Conservation (phyloP, 2,329 filamentous ascomycete species). For the Albophoma yamanashiensis region DNA sequence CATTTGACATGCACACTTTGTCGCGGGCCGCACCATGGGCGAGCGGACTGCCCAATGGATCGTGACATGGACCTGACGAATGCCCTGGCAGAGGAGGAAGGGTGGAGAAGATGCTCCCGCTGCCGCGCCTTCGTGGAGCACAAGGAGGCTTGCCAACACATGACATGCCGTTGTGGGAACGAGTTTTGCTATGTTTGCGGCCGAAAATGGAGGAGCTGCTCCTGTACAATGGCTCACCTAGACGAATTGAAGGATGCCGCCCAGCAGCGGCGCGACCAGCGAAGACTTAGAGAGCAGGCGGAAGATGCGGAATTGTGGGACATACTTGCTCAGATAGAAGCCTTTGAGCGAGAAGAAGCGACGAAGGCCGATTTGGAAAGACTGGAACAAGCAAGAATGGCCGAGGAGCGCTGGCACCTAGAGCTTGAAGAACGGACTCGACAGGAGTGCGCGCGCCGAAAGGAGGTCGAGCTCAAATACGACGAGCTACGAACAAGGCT, state of each 20-base stretch:
- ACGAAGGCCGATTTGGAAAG: constrained; percentile 27
- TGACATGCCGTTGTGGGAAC: constrained; percentile 72
- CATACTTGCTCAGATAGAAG: constrained; percentile 34
- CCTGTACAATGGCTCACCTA: constrained; percentile 44
- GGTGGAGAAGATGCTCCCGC: constrained; percentile 66
- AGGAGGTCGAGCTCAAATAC: constrained; percentile 27
- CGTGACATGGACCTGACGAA: constrained; percentile 37
- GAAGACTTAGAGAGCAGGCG: constrained; percentile 19
- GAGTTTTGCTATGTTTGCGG: constrained; percentile 82
- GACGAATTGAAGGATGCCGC: constrained; percentile 25
- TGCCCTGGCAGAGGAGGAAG: constrained; percentile 52
- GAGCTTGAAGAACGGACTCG: constrained; percentile 26
- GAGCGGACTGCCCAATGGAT: constrained; percentile 37
- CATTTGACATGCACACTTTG: constrained; percentile 41
- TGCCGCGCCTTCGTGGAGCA: constrained; percentile 68
- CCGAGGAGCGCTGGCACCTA: constrained; percentile 24
- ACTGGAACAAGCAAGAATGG: constrained; percentile 24
- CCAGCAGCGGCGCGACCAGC: constrained; percentile 20
- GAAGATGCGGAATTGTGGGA: constrained; percentile 25
- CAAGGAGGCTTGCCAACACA: constrained; percentile 77
- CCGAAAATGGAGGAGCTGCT: constrained; percentile 60
- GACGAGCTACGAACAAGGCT: constrained; percentile 23
- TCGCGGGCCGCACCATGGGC: constrained; percentile 30
- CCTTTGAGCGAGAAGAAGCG: constrained; percentile 35
- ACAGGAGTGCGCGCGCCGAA: constrained; percentile 28